Percentiles rank a stretch among this genome's conserved stretches.
These are phyloP conservation scores for Triangularia setosa DNA, from an alignment of 2,329 filamentous ascomycete species.

Conservation along the genomic window DNA sequence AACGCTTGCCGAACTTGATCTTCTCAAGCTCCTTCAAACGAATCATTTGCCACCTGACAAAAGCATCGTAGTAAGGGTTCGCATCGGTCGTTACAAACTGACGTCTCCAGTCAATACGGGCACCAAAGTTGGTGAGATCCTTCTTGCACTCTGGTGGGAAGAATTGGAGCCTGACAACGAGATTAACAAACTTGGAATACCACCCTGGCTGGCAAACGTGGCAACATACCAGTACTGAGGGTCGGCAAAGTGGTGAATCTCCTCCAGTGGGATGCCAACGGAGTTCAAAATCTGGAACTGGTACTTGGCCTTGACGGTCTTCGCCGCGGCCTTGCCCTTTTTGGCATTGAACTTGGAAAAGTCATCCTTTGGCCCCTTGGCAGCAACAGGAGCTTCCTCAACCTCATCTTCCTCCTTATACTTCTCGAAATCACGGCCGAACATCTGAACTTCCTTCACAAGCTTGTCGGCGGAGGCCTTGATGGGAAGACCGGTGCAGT, in stretches of 20 bases:
- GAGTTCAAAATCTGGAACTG: slow-evolving; percentile 89
- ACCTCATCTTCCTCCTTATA: slow-evolving; percentile 60
- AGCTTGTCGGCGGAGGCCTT: slow-evolving; percentile 97
- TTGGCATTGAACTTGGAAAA: slow-evolving; percentile 87
- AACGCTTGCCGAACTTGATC: slow-evolving; percentile 81
- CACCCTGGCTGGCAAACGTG: slow-evolving; percentile 1
- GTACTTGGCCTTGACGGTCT: slow-evolving; percentile 91
- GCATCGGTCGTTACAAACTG: slow-evolving; percentile 93
- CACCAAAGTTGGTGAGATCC: slow-evolving; percentile 80
- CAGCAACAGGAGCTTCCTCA: slow-evolving; percentile 51
- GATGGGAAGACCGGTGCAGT: slow-evolving; percentile 97
- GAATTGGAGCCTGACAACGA: slow-evolving; percentile 56
- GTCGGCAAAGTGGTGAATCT: slow-evolving; percentile 92
- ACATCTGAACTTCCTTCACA: slow-evolving; percentile 80
- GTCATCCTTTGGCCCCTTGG: slow-evolving; percentile 67
- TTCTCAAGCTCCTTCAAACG: slow-evolving; percentile 83
- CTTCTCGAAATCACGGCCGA: slow-evolving; percentile 79
- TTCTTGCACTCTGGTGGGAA: slow-evolving; percentile 79
- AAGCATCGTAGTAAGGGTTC: slow-evolving; percentile 94
- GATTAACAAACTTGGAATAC: slow-evolving; percentile 2
- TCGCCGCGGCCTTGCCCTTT: slow-evolving; percentile 87
- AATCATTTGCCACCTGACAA: slow-evolving; percentile 97
- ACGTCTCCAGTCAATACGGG: slow-evolving; percentile 87
- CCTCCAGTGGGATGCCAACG: slow-evolving; percentile 78
- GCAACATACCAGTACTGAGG: slow-evolving; percentile 46